Evolutionary conservation across 2,329 filamentous ascomycete genomes (phyloP).

Genomic region (Xylariales sp.): DNA sequence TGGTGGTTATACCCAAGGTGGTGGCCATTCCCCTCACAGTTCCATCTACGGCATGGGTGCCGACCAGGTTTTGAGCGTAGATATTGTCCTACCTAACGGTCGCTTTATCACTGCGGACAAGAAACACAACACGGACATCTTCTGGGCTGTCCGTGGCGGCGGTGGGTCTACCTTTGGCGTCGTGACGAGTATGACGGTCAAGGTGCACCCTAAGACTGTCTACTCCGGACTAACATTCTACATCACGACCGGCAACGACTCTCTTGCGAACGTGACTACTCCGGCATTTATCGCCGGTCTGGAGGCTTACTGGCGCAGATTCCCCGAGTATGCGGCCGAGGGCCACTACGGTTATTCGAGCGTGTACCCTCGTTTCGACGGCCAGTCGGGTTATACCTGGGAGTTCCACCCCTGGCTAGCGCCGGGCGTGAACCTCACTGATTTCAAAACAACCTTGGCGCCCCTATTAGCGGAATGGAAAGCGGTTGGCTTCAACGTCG

Average conservation of each 20-base stretch:
- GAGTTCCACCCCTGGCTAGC: constrained; percentile 50
- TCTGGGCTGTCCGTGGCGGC: constrained; percentile 61
- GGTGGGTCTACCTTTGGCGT: constrained; percentile 57
- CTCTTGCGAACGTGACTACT: constrained; percentile 40
- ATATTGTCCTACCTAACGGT: constrained; percentile 59
- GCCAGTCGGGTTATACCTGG: constrained; percentile 31
- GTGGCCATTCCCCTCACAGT: constrained; percentile 63
- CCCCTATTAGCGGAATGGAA: constrained; percentile 45
- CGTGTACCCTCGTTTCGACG: constrained; percentile 41
- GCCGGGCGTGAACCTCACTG: constrained; percentile 49
- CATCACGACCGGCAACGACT: constrained; percentile 45
- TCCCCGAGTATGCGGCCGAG: constrained; percentile 45
- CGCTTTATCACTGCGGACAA: constrained; percentile 55
- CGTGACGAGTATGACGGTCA: constrained; percentile 54
- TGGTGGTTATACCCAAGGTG: constrained; percentile 54
- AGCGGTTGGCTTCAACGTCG: constrained; percentile 29
- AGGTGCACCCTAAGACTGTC: constrained; percentile 50
- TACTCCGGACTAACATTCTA: constrained; percentile 52
- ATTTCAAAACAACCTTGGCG: constrained; percentile 50
- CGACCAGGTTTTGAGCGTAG: constrained; percentile 59
- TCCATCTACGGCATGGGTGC: constrained; percentile 59
- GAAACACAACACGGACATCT: constrained; percentile 57
- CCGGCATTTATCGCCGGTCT: constrained; percentile 46
- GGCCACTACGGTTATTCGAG: constrained; percentile 44
- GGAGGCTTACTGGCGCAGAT: constrained; percentile 49